phyloP scores from a whole-genome alignment of 2,329 filamentous ascomycete genomes.

The Rasamsonia emersonii region DNA sequence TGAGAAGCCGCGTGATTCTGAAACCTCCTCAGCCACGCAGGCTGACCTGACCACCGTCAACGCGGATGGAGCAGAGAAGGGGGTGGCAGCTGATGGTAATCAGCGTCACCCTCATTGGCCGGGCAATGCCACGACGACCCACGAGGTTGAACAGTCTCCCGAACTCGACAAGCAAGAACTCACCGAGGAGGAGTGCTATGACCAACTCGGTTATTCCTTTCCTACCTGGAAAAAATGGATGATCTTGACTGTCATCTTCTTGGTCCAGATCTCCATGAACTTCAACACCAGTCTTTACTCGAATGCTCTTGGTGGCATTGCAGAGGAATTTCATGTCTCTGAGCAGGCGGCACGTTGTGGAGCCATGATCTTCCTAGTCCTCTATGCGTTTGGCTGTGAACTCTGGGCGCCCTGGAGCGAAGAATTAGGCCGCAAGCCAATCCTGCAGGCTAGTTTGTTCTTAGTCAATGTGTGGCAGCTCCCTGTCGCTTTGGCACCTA shows the following conservation, averaged over 20 bases:
- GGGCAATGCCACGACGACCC: constrained; percentile 11
- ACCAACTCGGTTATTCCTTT: constrained; percentile 56
- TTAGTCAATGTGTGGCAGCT: constrained; percentile 72
- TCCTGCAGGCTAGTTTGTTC: constrained; percentile 64
- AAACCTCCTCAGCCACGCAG: constrained; percentile 25
- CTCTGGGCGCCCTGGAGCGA: constrained; percentile 85
- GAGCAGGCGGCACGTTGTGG: constrained; percentile 61
- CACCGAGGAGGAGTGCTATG: constrained; percentile 54
- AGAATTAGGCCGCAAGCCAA: constrained; percentile 67
- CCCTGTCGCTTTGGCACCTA: constrained; percentile 62
- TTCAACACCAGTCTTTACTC: constrained; percentile 70
- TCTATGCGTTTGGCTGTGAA: constrained; percentile 80
- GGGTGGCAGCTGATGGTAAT: constrained; percentile 2
- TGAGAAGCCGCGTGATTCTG: constrained; percentile 22
- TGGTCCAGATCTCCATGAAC: constrained; percentile 69
- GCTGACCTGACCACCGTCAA: constrained; percentile 16
- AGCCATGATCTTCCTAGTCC: constrained; percentile 68
- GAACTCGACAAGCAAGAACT: constrained; percentile 26
- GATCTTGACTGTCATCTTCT: constrained; percentile 63
- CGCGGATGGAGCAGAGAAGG: constrained; percentile 14
- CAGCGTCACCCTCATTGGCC: constrained; percentile 12
- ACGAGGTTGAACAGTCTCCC: constrained; percentile 16
- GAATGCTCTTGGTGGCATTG: constrained; percentile 58
- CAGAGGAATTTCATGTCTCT: constrained; percentile 59
- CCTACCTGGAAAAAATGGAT: constrained; percentile 59